These are phyloP conservation scores for Gracilaria domingensis DNA, from an alignment of 23 red algal species.

Conservation along the genomic window DNA sequence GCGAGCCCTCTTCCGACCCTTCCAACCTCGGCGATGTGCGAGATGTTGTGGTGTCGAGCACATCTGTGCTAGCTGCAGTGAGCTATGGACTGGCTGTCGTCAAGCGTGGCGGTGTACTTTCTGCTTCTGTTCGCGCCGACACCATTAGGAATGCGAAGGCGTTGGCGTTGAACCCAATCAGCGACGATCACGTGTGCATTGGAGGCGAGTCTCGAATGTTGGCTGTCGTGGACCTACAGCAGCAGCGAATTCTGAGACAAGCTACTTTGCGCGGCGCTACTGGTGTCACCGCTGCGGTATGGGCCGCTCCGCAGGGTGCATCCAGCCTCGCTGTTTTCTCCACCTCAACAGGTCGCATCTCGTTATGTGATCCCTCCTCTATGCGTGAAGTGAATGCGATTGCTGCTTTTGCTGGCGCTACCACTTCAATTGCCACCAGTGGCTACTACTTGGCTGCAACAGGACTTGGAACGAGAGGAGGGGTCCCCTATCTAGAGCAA, in stretches of 20 bases:
- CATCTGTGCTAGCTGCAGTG: conserved; percentile 55
- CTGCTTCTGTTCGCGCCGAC: conserved; percentile 43
- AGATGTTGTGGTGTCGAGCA: conserved; percentile 54
- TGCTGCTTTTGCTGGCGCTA: conserved; percentile 70
- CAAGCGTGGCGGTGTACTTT: conserved; percentile 52
- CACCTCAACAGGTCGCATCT: conserved; percentile 75
- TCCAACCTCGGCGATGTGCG: conserved; percentile 43
- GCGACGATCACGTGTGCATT: conserved; percentile 73
- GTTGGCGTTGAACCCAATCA: conserved; percentile 64
- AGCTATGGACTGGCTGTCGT: conserved; percentile 59
- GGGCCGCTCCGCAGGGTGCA: conserved; percentile 35
- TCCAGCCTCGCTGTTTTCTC: conserved; percentile 64
- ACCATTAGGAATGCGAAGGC: conserved; percentile 57
- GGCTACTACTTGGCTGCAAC: conserved; percentile 72
- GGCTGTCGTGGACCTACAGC: conserved; percentile 63
- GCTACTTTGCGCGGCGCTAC: conserved; percentile 69
- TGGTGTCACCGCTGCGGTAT: conserved; percentile 51
- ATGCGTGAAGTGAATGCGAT: conserved; percentile 77
- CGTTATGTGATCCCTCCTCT: conserved; percentile 66
- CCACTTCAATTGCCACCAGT: conserved; percentile 50
- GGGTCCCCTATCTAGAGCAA: conserved; percentile 67
- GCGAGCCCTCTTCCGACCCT: conserved; percentile 39
- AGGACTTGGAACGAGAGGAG: conserved; percentile 60
- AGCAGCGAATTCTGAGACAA: conserved; percentile 63
- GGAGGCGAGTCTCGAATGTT: conserved; percentile 74